Base-by-base conservation (phyloP, 2,329 filamentous ascomycete genomes). In the Beauveria rudraprayagi region DNA sequence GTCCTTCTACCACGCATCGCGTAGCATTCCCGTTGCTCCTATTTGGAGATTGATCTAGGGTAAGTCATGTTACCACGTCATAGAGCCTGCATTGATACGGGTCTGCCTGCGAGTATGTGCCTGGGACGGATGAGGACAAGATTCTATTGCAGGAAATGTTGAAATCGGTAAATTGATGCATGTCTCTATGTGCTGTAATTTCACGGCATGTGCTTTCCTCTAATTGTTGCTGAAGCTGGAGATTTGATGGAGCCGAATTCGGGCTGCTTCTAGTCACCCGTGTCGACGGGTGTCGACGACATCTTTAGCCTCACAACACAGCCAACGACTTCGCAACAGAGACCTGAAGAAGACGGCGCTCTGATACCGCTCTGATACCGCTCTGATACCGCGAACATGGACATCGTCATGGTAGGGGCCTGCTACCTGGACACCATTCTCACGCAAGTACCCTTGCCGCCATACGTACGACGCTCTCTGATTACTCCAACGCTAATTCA, bases 351-450 rank as follows among this genome's bases (percentile, higher is more conserved):
- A 34, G 11, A 34, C 11, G 30, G 5, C 11, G 11, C 30, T 34
- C 30, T 11, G 3, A 11, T 34, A 34, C 30, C 37, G 11, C 30
- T 34, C 30, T 11, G 3, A 11, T 34, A 34, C 30, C 37, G 17
- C 19, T 6, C n/a, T n/a, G 26, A 53, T 28, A 17, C 30, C 5
- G 22, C 34, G 14, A 83, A 80, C 76, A 80, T 78, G 72, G 81
- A 83, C 65, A 76, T 90, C 63, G 75, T 89, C 56, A 80, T 85
- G 51, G 78, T 88, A 50, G 87, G 87, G 24, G 86, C 86, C 28
- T 87, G 86, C 66, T 90, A 90, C 73, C 73, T 89, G 43, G 87
- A 90, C 71, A 90, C 86, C 1, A 87, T 90, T 62, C 76, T 89
- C 46, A 85, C 79, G 86, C 81, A 75, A 71, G 56, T 52, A 46